Evolutionary conservation across 2,329 filamentous ascomycete species (phyloP), one percentile per base, ranked within the genome.

Genomic region (Alternaria incomplexa): DNA sequence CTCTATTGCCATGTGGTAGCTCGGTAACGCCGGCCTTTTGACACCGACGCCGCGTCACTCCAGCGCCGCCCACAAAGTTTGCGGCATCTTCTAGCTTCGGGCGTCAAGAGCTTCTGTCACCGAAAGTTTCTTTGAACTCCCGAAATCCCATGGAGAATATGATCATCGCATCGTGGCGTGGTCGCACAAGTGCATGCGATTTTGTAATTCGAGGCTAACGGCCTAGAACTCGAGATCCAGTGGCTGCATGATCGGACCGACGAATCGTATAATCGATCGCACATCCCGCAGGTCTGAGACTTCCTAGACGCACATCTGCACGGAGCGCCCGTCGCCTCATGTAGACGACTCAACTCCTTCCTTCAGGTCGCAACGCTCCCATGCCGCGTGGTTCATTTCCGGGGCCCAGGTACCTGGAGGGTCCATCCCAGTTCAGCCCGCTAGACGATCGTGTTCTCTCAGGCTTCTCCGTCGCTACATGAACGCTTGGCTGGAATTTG

Each of bases 281-380:
- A 22, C 32, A 56, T 56, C 47, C 47, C 56, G 56, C 26, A 10
- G 26, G 47, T 53, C 56, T 53, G 47, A 53, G 56, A 58, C 47
- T 50, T 26, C 48, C 48, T 52, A 25, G 48, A 32, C 43, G 57
- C 15, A 44, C 48, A 59, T 59, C 57, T 30, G 57, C 57, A 59
- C 28, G 28, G 57, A 17, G 28, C 50, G 17, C 43, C 50, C 13
- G 22, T 13, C 28, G 43, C 43, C 43, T 44, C 43, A 54, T 48
- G 36, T 46, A 20, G 26, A 30, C 26, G 20, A 46, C 28, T 20
- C 22, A 11, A 28, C 17, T 26, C 28, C 15, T 5, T 61, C 17
- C 45, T 25, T 36, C 46, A 43, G 47, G 36, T 46, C n/a, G 53
- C 53, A 51, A 51, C 26, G 45, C 26, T 22, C 13, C 44, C 52